Base-by-base conservation (phyloP, 129 eudicot species). In the Ambrosia trifida region DNA sequence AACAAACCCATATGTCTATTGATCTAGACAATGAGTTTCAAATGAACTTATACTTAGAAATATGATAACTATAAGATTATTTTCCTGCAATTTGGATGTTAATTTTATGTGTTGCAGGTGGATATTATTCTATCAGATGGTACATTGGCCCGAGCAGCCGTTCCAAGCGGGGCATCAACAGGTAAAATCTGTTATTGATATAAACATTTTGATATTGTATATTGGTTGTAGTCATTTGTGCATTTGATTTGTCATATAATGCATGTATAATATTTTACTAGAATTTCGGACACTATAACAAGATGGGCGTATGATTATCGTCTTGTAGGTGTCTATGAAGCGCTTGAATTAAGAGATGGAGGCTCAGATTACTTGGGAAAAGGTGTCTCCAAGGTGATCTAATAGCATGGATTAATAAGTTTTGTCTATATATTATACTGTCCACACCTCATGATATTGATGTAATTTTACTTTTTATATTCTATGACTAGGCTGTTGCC, bases 161-260 rank as follows among this genome's bases (percentile, higher is more conserved):
- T 94, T 68, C 97, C 99, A 4, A 94, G 99, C 81, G 99, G 99
- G 38, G 99, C 99, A 78, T 94, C 99, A 79, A 94, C 99, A 4
- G 99, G 99, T 94, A 78, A 77, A 76, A 81, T 61, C 59, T 44
- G 20, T 59, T 30, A 20, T 8, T 19, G 14, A 53, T 53, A 38
- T 20, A 51, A 3, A 20, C 2, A 1, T 14, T 53, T 41, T 44
- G 11, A 35, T 45, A 19, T 12, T 9, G 75, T 45, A 17, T 57
- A 56, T 40, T 28, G 50, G 65, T 18, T 35, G 46, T 28, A 16
- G 7, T 43, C 35, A 58, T 3, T 45, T 24, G 11, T 64, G 60
- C 16, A 19, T 0, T 14, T 43, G 1, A 5, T 36, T 24, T 53
- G 30, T 53, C 7, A 53, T 7, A 5, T 32, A 7, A 56, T n/a